Evolutionary conservation across 805 yeast species (phyloP), one percentile per base, ranked within the genome.

Genomic region (Kodamaea neixiangensis): DNA sequence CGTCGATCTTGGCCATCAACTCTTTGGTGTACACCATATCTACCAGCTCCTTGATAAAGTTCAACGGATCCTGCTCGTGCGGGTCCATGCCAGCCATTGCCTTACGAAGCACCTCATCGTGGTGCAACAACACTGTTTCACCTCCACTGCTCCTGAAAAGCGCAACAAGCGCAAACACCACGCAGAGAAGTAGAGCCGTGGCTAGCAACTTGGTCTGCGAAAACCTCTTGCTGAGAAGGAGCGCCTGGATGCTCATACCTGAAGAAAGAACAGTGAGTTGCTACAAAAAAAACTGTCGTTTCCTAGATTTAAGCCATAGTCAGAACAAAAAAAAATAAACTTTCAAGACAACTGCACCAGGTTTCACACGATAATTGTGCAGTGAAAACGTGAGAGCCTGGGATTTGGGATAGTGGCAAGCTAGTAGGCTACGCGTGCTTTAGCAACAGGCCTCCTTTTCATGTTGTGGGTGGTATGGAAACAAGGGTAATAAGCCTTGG

Each of bases 1-100:
- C 25, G 13, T 45, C 47, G 39, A 53, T 44, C 31, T 40, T 15
- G 18, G 40, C 22, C 41, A 48, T 44, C 17, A 53, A 49, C 37
- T 37, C 10, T 18, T 40, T 31, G 20, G 53, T 45, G 41, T 47
- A 53, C 20, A 44, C 49, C 17, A 41, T 31, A n/a, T 49, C 49
- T 35, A 52, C 37, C 13, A 34, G 46, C n/a, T 14, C 7, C 18
- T 15, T 41, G 37, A 52, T 19, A 20, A 38, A 52, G 31, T 33
- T 18, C n/a, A 46, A 13, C 7, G 55, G 53, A 20, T 52, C 51
- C 11, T 37, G 45, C 19, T 48, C 48, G 22, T 31, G 13, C 11
- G 35, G 11, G 22, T 38, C 25, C 44, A 48, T 19, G 33, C 31
- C 15, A 4, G 13, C 35, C 11, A 48, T 14, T n/a, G 40, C 44